Base-by-base conservation (phyloP, 2,329 filamentous ascomycete genomes). In the Trichoderma polysporum region DNA sequence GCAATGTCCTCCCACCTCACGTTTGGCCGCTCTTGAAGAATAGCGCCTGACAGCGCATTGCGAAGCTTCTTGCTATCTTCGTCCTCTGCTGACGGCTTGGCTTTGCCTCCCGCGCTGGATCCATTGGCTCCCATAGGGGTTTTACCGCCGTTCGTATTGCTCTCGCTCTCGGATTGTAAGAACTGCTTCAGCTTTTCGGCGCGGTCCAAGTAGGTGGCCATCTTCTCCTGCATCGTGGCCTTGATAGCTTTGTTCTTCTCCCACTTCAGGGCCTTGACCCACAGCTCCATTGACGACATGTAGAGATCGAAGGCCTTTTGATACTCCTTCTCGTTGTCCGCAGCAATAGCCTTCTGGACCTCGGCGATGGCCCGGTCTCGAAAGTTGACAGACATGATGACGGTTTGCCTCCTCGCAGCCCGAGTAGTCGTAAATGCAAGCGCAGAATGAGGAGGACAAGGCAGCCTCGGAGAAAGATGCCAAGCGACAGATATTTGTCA, bases 221-320 rank as follows among this genome's bases (percentile, higher is more conserved):
- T 93, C 84, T 98, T 98, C 73, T 91, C 89, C 73, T 95, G 91
- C 79, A 99, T 97, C 87, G 97, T 97, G 77, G 96, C 93, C 84
- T 98, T 98, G 70, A 93, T 94, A 74, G 94, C 94, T 70, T 91
- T 89, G 82, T 97, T 98, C 87, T 98, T 99, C 83, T 99, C 95
- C 94, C 94, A 99, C 85, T 99, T 99, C 68, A 99, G 86, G 37
- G 95, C 95, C 69, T 98, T 91, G 91, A 99, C 97, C 85, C 98
- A 99, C 67, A 98, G 88, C 81, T 99, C 94, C 73, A 99, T 91
- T 60, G 94, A 90, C 73, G 93, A 90, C 84, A 97, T 97, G 87
- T 99, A 99, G 70, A 91, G 86, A 77, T 97, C 92, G 79, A 98
- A 98, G 66, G 95, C 95, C 80, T 96, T 94, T 75, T 97, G 93